Conservation (phyloP, 1,139 yeast genomes). For the Taphrina communis region DNA sequence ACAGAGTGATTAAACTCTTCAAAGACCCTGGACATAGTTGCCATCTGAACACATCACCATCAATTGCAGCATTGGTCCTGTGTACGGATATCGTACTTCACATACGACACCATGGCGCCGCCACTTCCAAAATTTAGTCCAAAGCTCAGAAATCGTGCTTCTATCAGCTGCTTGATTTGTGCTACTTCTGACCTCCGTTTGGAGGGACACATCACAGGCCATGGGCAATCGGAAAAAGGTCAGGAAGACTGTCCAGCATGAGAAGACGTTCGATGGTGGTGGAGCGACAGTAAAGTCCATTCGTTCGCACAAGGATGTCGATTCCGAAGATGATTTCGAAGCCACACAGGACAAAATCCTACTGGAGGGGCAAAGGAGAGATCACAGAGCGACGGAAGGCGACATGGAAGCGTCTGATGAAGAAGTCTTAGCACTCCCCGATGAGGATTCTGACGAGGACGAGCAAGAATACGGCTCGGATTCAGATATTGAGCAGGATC, state of each 20-base stretch:
- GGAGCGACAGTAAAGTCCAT: constrained; percentile 24
- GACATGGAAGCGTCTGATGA: constrained; percentile 46
- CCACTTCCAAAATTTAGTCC: constrained; percentile 12
- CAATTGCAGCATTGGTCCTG: not conserved
- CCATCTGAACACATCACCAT: not conserved
- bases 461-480: constrained; percentile 11
- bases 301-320: constrained; percentile 41
- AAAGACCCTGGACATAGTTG: not conserved
- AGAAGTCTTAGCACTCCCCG: constrained; percentile 46
- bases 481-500: constrained; percentile 42
- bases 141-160: not conserved
- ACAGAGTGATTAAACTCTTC: too few relatives aligned
- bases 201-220: not conserved
- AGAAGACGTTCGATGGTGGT: constrained; percentile 34
- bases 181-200: not conserved
- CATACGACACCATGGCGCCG: constrained; percentile 9
- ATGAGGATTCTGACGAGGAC: constrained; percentile 42
- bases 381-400: constrained; percentile 24
- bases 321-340: constrained; percentile 46
- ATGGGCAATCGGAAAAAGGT: constrained; percentile 32
- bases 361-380: constrained; percentile 41
- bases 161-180: not conserved
- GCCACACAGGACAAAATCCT: constrained; percentile 46
- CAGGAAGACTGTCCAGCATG: constrained; percentile 22
- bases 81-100: constrained; percentile 1